Conservation (phyloP, 768 basidiomycete species). For the Pleurotus platypus region DNA sequence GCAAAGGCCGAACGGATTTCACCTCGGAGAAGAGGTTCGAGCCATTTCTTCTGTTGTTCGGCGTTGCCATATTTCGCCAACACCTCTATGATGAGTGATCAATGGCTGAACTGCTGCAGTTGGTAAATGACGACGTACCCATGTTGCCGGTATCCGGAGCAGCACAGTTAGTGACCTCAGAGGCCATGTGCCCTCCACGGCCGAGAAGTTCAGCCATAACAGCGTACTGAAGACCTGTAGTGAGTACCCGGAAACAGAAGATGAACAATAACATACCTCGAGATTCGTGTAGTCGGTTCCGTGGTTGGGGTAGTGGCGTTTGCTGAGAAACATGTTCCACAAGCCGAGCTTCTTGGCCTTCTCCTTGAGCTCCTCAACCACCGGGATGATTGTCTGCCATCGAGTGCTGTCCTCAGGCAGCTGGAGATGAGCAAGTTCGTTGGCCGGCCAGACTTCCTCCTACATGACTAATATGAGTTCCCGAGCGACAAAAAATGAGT, state of each 20-base stretch:
- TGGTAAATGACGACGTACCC: conserved; percentile 48
- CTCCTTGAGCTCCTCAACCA: conserved; percentile 80
- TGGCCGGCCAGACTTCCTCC: conserved; percentile 87
- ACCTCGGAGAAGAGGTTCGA: conserved; percentile 83
- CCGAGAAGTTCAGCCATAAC: conserved; percentile 97
- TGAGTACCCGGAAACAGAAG: too few species aligned
- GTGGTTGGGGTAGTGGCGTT: conserved; percentile 84
- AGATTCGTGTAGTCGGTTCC: conserved; percentile 92
- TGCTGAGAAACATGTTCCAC: conserved; percentile 97
- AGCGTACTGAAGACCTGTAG: conserved; percentile 60
- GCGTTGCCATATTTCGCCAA: conserved; percentile 91
- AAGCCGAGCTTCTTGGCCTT: conserved; percentile 87
- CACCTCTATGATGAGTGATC: conserved; percentile 64
- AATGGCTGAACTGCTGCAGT: neutral
- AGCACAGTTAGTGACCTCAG: conserved; percentile 89
- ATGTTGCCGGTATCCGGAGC: conserved; percentile 99
- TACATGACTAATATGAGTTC: conserved; percentile 23
- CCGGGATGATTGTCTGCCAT: conserved; percentile 82
- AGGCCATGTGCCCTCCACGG: conserved; percentile 74
- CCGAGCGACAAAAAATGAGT: neutral
- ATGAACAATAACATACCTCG: conserved; percentile 53
- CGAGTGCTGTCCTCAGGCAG: conserved; percentile 71
- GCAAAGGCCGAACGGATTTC: conserved; percentile 93
- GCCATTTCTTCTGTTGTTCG: conserved; percentile 89
- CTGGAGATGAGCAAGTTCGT: conserved; percentile 74